Percentiles rank a stretch among this genome's conserved stretches.
Evolutionary conservation across 345 rosid species (phyloP).

Genomic region (Fremontodendron californicum): DNA sequence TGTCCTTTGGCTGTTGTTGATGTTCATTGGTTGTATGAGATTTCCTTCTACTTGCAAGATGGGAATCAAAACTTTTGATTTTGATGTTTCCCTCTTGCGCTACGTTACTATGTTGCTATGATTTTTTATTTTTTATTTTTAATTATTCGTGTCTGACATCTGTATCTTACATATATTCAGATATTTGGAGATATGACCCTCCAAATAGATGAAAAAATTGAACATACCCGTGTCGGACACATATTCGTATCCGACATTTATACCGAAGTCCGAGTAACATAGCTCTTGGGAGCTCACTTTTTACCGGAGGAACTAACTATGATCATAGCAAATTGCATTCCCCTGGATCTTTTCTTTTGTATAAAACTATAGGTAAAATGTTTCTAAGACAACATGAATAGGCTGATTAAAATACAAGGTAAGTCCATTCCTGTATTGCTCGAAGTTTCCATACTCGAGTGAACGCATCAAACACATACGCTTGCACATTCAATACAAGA

Average conservation of each 20-base stretch:
- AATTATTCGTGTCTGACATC: no score
- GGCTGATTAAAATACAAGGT: no score
- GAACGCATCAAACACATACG: background rate
- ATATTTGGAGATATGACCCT: no score
- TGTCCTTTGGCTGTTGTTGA: background rate
- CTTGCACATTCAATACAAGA: background rate
- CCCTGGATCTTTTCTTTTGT: background rate
- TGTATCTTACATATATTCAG: no score
- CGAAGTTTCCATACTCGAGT: no score
- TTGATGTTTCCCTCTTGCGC: background rate
- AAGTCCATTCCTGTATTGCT: background rate
- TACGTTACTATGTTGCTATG: no score
- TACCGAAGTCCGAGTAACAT: no score
- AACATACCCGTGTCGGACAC: no score
- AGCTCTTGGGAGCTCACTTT: no score
- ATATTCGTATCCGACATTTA: no score
- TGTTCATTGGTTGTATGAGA: background rate
- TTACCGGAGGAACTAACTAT: background rate
- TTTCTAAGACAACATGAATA: background rate
- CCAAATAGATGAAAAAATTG: no score
- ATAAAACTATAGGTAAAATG: background rate
- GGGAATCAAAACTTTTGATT: background rate
- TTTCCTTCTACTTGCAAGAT: background rate
- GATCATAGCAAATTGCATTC: background rate
- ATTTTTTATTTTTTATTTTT: no score